Percentiles rank a stretch among this genome's conserved stretches.
These are phyloP conservation scores for Theileria parva DNA, from an alignment of 169 alveolate genomes.

Conservation along the genomic window DNA sequence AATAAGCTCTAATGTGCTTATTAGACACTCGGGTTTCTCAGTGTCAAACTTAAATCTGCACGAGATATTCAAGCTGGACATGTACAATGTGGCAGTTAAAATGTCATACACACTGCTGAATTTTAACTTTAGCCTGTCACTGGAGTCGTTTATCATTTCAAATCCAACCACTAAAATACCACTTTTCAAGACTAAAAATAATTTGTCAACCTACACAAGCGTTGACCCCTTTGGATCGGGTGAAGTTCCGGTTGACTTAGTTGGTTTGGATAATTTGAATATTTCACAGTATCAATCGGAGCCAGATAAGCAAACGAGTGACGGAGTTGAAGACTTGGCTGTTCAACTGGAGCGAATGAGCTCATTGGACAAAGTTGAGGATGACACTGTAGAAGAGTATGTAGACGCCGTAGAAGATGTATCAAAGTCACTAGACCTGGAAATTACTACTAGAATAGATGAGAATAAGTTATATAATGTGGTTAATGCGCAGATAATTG, in stretches of 20 bases:
- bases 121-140: conserved; percentile 12
- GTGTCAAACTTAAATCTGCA: conserved; percentile 29
- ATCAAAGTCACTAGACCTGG: conserved; percentile 47
- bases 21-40: conserved; percentile 66
- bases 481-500: conserved; percentile 37
- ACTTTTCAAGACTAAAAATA: conserved; percentile 36
- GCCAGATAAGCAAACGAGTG: background rate
- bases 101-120: conserved; percentile 14
- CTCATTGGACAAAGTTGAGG: conserved; percentile 9
- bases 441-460: background rate
- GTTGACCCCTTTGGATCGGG: background rate
- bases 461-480: background rate
- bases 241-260: no score
- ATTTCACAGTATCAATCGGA: background rate
- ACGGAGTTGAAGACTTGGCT: background rate
- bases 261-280: background rate
- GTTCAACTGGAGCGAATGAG: background rate
- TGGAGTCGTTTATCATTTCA: conserved; percentile 49
- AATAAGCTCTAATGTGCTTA: conserved; percentile 39
- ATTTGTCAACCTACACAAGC: background rate
- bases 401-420: conserved; percentile 65
- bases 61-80: conserved; percentile 56
- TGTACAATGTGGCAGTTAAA: conserved; percentile 55
- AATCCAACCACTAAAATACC: conserved; percentile 64
- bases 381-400: conserved; percentile 27